Evolutionary conservation across 202 grass and related monocot species (phyloP).

Genomic region (Musa balbisiana): DNA sequence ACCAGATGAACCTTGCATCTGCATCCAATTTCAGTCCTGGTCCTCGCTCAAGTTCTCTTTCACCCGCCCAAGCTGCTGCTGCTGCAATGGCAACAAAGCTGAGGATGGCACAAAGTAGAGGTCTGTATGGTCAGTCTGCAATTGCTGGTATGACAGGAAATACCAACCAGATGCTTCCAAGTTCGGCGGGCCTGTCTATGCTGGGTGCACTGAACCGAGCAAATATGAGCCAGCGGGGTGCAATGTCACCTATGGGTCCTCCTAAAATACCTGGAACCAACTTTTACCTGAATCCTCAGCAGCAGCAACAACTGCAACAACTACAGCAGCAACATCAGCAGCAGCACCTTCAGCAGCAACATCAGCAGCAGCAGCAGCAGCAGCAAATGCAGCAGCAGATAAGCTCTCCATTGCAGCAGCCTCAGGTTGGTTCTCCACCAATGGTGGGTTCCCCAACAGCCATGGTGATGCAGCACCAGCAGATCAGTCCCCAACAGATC

Average conservation of each 20-base stretch:
- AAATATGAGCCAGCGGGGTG: conserved; percentile 50
- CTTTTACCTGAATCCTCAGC: conserved; percentile 57
- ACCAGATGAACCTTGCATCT: conserved; percentile 55
- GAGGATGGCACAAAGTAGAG: conserved; percentile 36
- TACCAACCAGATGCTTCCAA: conserved; percentile 57
- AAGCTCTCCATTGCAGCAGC: conserved; percentile 60
- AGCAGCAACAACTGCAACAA: conserved; percentile 38
- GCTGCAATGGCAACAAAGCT: conserved; percentile 34
- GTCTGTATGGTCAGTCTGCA: conserved; percentile 52
- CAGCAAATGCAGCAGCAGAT: conserved; percentile 57
- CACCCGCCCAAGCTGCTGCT: conserved; percentile 18
- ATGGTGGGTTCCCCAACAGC: conserved; percentile 10
- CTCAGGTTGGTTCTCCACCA: conserved; percentile 55
- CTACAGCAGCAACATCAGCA: conserved; percentile 37
- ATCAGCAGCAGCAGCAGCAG: conserved; percentile 1
- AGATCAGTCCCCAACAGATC: conserved; percentile 63
- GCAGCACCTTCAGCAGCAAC: conserved; percentile 22
- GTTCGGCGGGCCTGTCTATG: conserved; percentile 52
- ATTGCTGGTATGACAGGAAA: conserved; percentile 61
- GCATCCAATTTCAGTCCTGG: conserved; percentile 51
- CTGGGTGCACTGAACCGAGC: conserved; percentile 53
- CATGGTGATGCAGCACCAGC: conserved; percentile 25
- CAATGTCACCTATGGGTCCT: conserved; percentile 78
- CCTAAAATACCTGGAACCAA: conserved; percentile 69
- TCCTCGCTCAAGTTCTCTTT: conserved; percentile 38